Base-by-base conservation (phyloP, 192 early-diverging fungal genomes). In the Entomortierella lignicola region DNA sequence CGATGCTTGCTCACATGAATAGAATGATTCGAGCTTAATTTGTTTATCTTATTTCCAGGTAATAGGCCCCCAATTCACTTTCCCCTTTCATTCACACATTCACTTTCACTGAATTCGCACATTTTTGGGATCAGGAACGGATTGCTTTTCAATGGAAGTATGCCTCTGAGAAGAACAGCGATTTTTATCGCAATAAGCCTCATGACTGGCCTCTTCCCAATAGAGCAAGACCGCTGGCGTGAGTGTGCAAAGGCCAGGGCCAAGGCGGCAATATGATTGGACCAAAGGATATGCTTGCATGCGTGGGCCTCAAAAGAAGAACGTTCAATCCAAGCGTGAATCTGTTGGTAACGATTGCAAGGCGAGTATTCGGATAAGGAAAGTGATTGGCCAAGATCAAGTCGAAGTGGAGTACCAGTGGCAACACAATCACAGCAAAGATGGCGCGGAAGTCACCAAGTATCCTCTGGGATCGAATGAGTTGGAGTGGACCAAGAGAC, bases 91-190 rank as follows among this genome's bases (percentile, higher is more conserved):
- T 12, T 20, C 29, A 13, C 32, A 59, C 18, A 39, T 41, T 59
- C 34, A 55, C 53, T 30, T 29, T 2, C 27, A 25, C 21, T 13
- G 25, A 55, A 25, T 55, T 55, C 53, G 20, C 20, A 29, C 25
- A 15, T 13, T 55, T 55, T 55, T 55, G 53, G 53, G 27, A 55
- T 55, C 53, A 55, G 53, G 53, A 55, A 55, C 13, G 53, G 29
- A 29, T 29, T 30, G 53, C 53, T 17, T 55, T 55, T 55, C 53
- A 55, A 55, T 55, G 53, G 53, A 13, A 29, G 53, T 55, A 55
- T 55, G 13, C 11, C 27, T 55, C 53, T 13, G 53, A 55, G 27
- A 55, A 30, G 29, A 55, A 55, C 53, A 15, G 53, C 26, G 13
- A 15, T 23, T 55, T 55, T 25, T 55, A 55, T 25, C 11, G 29